Evolutionary conservation across 225 moss, liverwort and hornwort genomes (phyloP), one percentile per base, ranked within the genome.

Genomic region (Neckera pumila): DNA sequence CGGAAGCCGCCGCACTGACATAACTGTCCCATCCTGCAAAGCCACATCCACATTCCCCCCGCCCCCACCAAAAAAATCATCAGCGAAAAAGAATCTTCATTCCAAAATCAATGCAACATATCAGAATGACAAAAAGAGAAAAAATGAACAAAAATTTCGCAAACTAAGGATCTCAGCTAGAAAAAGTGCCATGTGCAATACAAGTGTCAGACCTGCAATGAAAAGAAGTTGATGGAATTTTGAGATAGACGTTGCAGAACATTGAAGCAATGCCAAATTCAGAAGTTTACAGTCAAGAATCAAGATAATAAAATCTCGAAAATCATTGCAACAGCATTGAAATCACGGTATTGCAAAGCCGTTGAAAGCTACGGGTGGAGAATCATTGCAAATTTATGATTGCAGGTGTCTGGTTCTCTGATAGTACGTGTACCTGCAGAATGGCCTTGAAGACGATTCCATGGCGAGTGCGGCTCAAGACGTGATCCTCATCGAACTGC

Each of bases 361-460:
- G 40, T 40, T 63, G 36, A 59, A 84, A 85, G 36, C 7, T 73
- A 60, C 10, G 17, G 9, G 33, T 43, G 73, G 60, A 59, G 36
- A 73, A 34, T 25, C 59, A 60, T 45, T 36, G 34, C 72, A 84
- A 25, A 59, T 12, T 34, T 2, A 43, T 33, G 30, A 79, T 64
- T 49, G 53, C 26, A 83, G 66, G 53, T 38, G 67, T 1, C 53
- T 51, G 36, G 18, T n/a, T 19, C 9, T 53, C 12, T 38, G 42
- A 13, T 36, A 60, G 47, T 43, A 60, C 12, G 72, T 33, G 79
- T 85, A 94, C 98, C 89, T 94, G 95, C 76, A 98, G 92, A 86
- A 98, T 95, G 54, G 98, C 97, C 77, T 98, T 98, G 92, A 98
- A 98, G 31, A 98, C 96, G 54, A 98, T 98, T 18, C 98, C 98